Percentiles rank a stretch among this genome's conserved stretches.
Evolutionary conservation across 371 early-diverging fungal species (phyloP).

Genomic region (Mortierella sp.): DNA sequence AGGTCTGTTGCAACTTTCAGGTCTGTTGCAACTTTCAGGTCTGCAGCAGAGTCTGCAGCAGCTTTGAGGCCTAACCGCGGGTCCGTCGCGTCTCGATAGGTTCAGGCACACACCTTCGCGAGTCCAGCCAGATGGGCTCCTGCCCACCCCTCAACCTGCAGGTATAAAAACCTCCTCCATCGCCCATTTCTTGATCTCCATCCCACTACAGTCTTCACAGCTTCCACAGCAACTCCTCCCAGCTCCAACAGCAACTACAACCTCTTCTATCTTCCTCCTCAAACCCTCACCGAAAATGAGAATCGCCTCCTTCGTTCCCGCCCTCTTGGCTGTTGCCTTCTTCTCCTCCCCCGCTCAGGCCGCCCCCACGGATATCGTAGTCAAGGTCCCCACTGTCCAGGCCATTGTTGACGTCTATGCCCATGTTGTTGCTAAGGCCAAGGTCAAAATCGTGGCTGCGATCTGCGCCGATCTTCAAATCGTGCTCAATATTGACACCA

Average conservation of each 20-base stretch:
- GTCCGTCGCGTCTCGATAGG: too few species aligned
- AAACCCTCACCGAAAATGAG: conserved; percentile 25
- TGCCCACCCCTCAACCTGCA: not conserved
- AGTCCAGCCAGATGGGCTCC: too few species aligned
- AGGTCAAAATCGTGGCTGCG: conserved; percentile 21
- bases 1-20: too few species aligned
- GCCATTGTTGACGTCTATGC: conserved; percentile 19
- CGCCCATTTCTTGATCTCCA: conserved; percentile 21
- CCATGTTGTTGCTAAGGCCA: conserved; percentile 23
- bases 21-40: too few species aligned
- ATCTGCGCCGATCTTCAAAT: conserved; percentile 21
- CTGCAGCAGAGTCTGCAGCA: too few species aligned
- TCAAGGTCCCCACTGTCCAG: too few species aligned
- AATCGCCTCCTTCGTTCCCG: conserved; percentile 38
- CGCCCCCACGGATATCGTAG: conserved; percentile 6
- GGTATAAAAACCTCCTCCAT: conserved; percentile 12
- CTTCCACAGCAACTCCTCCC: conserved; percentile 24
- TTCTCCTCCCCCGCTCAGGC: conserved; percentile 26
- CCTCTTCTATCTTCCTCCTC: not conserved
- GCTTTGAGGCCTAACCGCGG: too few species aligned
- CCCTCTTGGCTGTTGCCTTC: conserved; percentile 39
- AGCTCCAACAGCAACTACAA: not conserved
- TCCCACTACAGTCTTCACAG: conserved; percentile 16
- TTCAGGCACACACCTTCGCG: too few species aligned
- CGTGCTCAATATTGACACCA: conserved; percentile 15